Percentiles rank a stretch among this genome's conserved stretches.
These are phyloP conservation scores for Daldinia grandis DNA, from an alignment of 495 filamentous ascomycete genomes.

Conservation along the genomic window DNA sequence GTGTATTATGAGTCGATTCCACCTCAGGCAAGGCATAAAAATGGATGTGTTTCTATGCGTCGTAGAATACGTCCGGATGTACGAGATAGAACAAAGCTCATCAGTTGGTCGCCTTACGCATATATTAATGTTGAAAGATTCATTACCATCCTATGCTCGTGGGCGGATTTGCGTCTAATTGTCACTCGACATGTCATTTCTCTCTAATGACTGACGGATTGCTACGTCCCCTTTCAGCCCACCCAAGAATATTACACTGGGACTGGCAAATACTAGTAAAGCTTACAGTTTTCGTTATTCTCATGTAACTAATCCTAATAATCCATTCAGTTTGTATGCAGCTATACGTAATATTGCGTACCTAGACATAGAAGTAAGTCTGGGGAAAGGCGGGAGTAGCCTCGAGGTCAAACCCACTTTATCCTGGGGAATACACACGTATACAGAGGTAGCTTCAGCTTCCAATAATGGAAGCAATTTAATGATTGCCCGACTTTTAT, in stretches of 20 bases:
- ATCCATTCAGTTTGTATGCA: neutral
- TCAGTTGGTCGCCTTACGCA: slow-evolving; percentile 14
- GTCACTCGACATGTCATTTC: slow-evolving; percentile 23
- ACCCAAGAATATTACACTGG: neutral
- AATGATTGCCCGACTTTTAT: no score
- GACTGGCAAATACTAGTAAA: neutral
- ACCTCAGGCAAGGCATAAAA: slow-evolving; percentile 21
- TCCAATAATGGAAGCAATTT: slow-evolving; percentile 4
- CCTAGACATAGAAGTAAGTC: slow-evolving; percentile 11
- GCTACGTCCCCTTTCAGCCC: slow-evolving; percentile 12
- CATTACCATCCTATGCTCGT: neutral
- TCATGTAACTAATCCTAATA: slow-evolving; percentile 9
- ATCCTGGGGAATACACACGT: slow-evolving; percentile 9
- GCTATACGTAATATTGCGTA: neutral
- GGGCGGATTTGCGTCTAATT: slow-evolving; percentile 13
- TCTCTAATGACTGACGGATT: neutral
- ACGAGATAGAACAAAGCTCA: neutral
- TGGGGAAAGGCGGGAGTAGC: slow-evolving; percentile 35
- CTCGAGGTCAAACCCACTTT: slow-evolving; percentile 16
- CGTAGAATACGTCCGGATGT: slow-evolving; percentile 1
- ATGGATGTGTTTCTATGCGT: neutral
- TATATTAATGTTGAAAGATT: slow-evolving; percentile 6
- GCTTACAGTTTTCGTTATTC: slow-evolving; percentile 1
- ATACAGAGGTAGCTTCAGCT: slow-evolving; percentile 29
- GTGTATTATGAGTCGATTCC: slow-evolving; percentile 16